These are phyloP conservation scores for Rhynchospora pubera DNA, from an alignment of 176 grass and related monocot species.

Conservation along the genomic window DNA sequence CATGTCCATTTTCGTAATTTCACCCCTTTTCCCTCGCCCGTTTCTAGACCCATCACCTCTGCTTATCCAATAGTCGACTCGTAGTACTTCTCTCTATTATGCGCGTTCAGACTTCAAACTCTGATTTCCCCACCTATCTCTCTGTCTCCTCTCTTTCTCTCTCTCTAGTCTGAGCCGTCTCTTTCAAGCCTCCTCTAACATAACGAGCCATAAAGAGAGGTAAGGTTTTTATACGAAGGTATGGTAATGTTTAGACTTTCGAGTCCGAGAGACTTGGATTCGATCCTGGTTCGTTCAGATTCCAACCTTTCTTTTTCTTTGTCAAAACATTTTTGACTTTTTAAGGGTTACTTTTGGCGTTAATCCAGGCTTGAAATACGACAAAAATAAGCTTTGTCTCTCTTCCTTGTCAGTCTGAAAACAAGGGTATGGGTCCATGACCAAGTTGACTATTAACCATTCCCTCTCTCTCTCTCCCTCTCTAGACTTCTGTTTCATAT, in stretches of 20 bases:
- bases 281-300: not conserved
- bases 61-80: not conserved
- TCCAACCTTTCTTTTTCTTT: not conserved
- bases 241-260: not conserved
- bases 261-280: slow-evolving; percentile 4
- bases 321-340: slow-evolving; percentile 10
- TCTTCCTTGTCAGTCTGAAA: slow-evolving; percentile 21
- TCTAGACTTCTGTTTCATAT: slow-evolving; percentile 7
- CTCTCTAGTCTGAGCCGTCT: not conserved
- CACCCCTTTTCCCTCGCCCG: not conserved
- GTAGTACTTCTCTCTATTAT: slow-evolving; percentile 7
- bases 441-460: slow-evolving; percentile 17
- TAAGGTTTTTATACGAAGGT: not conserved
- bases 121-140: not conserved
- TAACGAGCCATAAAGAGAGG: slow-evolving; percentile 29
- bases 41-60: slow-evolving; percentile 2
- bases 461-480: not conserved
- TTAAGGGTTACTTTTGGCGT: slow-evolving; percentile 18
- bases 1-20: slow-evolving; percentile 7
- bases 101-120: slow-evolving; percentile 20
- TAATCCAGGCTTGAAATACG: slow-evolving; percentile 10
- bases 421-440: slow-evolving; percentile 21
- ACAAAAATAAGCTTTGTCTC: slow-evolving; percentile 26
- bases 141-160: not conserved
- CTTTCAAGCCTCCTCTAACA: slow-evolving; percentile 14